Conservation (phyloP, 345 rosid species). For the Brassica rapa region DNA sequence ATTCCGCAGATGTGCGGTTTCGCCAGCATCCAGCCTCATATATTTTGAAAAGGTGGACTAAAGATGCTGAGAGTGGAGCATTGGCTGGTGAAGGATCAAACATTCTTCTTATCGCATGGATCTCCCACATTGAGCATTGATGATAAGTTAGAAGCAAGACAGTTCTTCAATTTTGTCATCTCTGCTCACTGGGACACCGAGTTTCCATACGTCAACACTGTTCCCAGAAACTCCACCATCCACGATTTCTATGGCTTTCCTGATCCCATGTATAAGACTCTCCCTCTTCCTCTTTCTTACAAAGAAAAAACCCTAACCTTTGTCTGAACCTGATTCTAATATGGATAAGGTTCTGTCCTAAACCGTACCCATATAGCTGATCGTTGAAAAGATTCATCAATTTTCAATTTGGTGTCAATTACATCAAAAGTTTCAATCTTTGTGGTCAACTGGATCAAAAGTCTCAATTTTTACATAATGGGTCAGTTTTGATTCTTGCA, state of each 20-base stretch:
- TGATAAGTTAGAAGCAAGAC: conserved; percentile 64
- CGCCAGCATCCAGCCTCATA: too few species aligned
- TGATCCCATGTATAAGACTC: conserved; percentile 66
- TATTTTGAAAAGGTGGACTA: too few species aligned
- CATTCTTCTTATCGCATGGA: conserved; percentile 79
- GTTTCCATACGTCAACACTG: conserved; percentile 62
- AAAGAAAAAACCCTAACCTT: background rate
- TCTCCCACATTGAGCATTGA: conserved; percentile 79
- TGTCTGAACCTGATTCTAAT: background rate
- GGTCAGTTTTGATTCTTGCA: conserved; percentile 24
- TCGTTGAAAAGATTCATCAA: background rate
- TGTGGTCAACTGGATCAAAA: background rate
- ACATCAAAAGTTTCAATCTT: background rate
- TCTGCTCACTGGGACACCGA: conserved; percentile 94
- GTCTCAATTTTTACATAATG: background rate
- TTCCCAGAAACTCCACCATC: conserved; percentile 60
- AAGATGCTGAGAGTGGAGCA: too few species aligned
- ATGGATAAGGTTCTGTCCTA: background rate
- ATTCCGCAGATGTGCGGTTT: too few species aligned
- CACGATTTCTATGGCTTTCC: conserved; percentile 83
- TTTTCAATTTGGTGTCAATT: background rate
- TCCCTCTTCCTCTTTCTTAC: background rate
- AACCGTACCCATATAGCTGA: background rate
- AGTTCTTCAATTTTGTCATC: conserved; percentile 63
- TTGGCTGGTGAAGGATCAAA: conserved; percentile 24